Conservation (phyloP, 2,329 filamentous ascomycete species). For the Trichophyton simii region DNA sequence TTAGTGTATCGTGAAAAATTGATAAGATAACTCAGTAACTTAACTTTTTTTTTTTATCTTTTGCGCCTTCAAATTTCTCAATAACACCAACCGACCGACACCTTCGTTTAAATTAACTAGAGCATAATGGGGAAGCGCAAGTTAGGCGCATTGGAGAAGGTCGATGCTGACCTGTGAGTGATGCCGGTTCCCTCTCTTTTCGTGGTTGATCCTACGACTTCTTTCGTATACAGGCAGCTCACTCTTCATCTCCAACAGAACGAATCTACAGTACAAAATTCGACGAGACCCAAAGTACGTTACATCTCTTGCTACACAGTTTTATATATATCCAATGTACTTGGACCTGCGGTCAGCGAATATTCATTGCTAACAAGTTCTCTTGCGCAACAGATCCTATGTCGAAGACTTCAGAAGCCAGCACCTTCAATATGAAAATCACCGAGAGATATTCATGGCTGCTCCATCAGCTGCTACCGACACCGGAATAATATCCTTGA, state of each 20-base stretch:
- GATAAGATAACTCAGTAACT: neutral
- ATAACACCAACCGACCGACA: conserved; percentile 56
- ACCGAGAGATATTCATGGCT: conserved; percentile 80
- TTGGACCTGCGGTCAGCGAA: neutral
- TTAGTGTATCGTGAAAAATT: neutral
- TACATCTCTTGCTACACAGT: neutral
- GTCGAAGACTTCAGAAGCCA: conserved; percentile 78
- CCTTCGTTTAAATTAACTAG: conserved; percentile 6
- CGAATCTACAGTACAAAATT: conserved; percentile 85
- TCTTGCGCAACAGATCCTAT: conserved; percentile 52
- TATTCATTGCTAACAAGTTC: neutral
- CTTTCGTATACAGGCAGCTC: conserved; percentile 14
- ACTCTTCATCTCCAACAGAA: conserved; percentile 34
- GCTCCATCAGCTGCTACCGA: conserved; percentile 67
- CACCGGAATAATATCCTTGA: conserved; percentile 68
- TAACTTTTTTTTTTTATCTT: neutral
- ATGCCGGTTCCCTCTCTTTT: neutral
- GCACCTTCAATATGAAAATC: conserved; percentile 81
- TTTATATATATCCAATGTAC: neutral
- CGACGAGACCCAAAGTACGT: conserved; percentile 66
- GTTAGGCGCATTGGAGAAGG: conserved; percentile 84
- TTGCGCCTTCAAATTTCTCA: neutral
- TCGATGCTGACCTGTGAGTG: conserved; percentile 73
- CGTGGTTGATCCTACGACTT: neutral
- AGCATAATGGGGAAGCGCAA: conserved; percentile 67